Conservation (phyloP, 768 basidiomycete genomes). For the Polyporus arcularius region DNA sequence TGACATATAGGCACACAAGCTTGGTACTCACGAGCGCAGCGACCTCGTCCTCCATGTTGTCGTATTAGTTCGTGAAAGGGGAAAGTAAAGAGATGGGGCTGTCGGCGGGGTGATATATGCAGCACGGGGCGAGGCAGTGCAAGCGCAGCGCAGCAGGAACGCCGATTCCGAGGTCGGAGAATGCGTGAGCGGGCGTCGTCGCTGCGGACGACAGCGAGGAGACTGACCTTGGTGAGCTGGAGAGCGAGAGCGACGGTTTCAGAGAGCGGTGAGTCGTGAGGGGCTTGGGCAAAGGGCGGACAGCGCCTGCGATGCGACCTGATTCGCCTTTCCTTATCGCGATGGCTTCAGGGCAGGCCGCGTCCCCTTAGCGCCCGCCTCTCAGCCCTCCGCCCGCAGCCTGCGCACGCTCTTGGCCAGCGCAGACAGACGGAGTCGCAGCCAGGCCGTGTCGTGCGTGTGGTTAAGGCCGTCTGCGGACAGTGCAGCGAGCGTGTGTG, state of each 20-base stretch:
- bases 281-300: slow-evolving; percentile 30
- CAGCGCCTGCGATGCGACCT: slow-evolving; percentile 19
- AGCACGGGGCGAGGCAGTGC: slow-evolving; percentile 20
- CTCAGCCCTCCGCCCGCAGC: neutral
- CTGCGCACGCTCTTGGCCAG: neutral
- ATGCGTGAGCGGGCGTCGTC: neutral
- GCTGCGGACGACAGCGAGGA: neutral
- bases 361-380: neutral
- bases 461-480: neutral
- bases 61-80: slow-evolving; percentile 27
- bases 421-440: neutral
- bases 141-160: slow-evolving; percentile 5
- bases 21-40: slow-evolving; percentile 49
- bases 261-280: slow-evolving; percentile 18
- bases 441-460: neutral
- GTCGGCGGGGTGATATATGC: slow-evolving; percentile 20
- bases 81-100: slow-evolving; percentile 24
- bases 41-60: slow-evolving; percentile 65
- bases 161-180: neutral
- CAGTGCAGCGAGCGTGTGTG: neutral
- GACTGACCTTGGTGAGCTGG: slow-evolving; percentile 10
- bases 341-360: slow-evolving; percentile 33
- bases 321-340: slow-evolving; percentile 29
- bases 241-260: slow-evolving; percentile 19
- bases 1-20: slow-evolving; percentile 1